Evolutionary conservation across 2,329 filamentous ascomycete species (phyloP), one percentile per base, ranked within the genome.

Genomic region (Cladosporium sp.): DNA sequence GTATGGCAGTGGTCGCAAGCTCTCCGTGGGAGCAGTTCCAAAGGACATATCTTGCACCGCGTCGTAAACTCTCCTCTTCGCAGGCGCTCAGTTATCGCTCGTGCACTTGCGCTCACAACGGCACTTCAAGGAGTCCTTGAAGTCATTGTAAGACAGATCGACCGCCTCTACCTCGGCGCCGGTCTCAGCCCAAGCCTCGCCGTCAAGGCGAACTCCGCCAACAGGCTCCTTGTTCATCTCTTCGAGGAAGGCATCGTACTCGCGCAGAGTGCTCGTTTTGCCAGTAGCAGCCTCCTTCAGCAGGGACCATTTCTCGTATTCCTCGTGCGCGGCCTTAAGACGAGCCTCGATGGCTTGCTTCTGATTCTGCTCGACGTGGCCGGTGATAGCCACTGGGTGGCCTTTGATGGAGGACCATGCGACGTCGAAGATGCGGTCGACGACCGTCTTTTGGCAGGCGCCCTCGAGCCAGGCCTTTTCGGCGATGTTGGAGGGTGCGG

Each of bases 281-380:
- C 35, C 35, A 2, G n/a, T 14, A 9, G n/a, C 35, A 8, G n/a
- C 16, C 35, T 13, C 10, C 1, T 16, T 38, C 13, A 14, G n/a
- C 3, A 3, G 1, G 16, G 13, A 38, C 35, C 35, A 38, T 11
- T 38, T 14, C 13, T 9, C 8, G 35, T 14, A 38, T 4, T 4
- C 35, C 13, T 38, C 13, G n/a, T 14, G 35, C 7, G 35, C 35
- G 11, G 10, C n/a, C 4, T 16, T 14, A 4, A 38, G 35, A 14
- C 7, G 40, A 16, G 32, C 10, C 44, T 63, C 56, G 45, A 64
- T 64, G 1, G 22, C n/a, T 9, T 31, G 35, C 53, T 61, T 65
- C 52, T 65, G 61, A 35, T 41, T 35, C 3, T 43, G 46, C 43
- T 63, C 64, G 31, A 63, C 42, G 43, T 53, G 62, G 3, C 65